Conservation (phyloP, 441 rosid species). For the Eutrema salsugineum region DNA sequence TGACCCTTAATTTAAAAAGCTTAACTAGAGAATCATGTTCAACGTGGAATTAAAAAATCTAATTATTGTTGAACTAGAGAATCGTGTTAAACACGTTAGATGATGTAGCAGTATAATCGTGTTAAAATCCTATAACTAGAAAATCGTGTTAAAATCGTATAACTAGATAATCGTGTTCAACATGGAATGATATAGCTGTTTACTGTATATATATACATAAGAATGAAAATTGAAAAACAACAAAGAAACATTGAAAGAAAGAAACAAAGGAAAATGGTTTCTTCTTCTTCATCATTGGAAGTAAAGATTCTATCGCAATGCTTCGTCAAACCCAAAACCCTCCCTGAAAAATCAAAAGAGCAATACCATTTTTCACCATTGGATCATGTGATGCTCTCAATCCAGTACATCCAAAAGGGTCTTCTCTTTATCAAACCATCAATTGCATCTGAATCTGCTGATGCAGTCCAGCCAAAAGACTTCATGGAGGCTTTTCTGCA, state of each 20-base stretch:
- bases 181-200: too few species aligned
- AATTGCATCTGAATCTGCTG: constrained; percentile 2
- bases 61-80: too few species aligned
- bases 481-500: constrained; percentile 37
- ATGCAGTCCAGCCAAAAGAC: background rate
- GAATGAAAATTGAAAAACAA: too few species aligned
- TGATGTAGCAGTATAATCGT: too few species aligned
- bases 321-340: constrained; percentile 42
- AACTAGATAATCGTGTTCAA: too few species aligned
- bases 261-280: constrained; percentile 19
- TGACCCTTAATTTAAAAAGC: too few species aligned
- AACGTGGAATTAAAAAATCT: too few species aligned
- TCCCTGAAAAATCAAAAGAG: constrained; percentile 27
- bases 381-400: constrained; percentile 47
- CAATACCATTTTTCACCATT: constrained; percentile 45
- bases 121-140: too few species aligned
- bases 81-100: too few species aligned
- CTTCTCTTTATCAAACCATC: constrained; percentile 53
- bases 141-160: too few species aligned
- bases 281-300: constrained; percentile 6
- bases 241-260: background rate
- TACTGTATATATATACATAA: too few species aligned
- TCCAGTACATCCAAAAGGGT: constrained; percentile 69
- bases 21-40: too few species aligned
- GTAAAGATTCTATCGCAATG: constrained; percentile 44